Percentiles rank a stretch among this genome's conserved stretches.
phyloP scores from a whole-genome alignment of 805 yeast genomes.

The Teunomyces aglyptinius region DNA sequence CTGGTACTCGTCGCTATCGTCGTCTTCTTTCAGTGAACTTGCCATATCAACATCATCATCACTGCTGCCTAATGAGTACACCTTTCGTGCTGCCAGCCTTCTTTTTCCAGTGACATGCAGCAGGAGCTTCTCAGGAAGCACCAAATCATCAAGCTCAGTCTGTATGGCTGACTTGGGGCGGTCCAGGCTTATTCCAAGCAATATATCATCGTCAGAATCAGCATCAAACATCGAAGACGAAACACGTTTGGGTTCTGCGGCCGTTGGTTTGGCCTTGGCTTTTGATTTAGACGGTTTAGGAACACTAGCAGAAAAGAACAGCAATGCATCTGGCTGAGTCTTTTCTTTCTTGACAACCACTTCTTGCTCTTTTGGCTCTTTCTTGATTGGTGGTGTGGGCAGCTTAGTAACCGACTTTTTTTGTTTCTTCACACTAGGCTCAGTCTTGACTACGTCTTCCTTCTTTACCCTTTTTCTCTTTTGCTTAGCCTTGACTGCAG shows the following conservation, averaged over 20 bases:
- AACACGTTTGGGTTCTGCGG: background rate
- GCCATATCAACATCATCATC: slow-evolving; percentile 13
- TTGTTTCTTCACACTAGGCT: slow-evolving; percentile 8
- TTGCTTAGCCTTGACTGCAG: slow-evolving; percentile 43
- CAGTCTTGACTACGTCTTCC: slow-evolving; percentile 8
- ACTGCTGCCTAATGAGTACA: slow-evolving; percentile 13
- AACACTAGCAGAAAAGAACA: slow-evolving; percentile 16
- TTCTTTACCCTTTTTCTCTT: slow-evolving; percentile 13
- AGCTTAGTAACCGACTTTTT: background rate
- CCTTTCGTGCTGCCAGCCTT: slow-evolving; percentile 10
- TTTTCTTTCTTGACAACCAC: slow-evolving; percentile 8
- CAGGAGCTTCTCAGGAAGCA: background rate
- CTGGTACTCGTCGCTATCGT: slow-evolving; percentile 13
- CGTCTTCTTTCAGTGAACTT: slow-evolving; percentile 7
- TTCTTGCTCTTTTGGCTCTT: background rate
- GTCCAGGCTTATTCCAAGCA: slow-evolving; percentile 7
- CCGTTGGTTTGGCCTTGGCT: background rate
- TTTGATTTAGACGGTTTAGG: slow-evolving; percentile 6
- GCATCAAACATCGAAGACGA: slow-evolving; percentile 24
- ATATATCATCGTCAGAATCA: slow-evolving; percentile 35
- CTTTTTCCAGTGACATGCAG: slow-evolving; percentile 5
- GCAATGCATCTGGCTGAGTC: slow-evolving; percentile 13
- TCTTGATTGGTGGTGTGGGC: background rate
- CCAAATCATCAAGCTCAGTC: slow-evolving; percentile 27
- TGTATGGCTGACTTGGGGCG: slow-evolving; percentile 5